Base-by-base conservation (phyloP, 2,329 filamentous ascomycete genomes). In the Teratosphaeria nubilosa region DNA sequence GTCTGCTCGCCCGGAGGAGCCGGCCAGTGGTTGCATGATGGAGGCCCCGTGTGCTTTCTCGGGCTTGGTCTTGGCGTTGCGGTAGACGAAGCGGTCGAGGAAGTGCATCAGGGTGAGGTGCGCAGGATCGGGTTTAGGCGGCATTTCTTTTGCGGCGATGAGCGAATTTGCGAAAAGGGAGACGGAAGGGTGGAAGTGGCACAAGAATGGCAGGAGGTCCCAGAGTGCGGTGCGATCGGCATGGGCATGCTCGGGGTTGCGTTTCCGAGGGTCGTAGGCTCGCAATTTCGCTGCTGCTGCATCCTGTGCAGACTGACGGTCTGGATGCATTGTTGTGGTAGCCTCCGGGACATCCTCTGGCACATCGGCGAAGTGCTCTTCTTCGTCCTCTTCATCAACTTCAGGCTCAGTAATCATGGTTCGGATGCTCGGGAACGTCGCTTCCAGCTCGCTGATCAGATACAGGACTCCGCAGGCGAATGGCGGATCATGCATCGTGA, bases 11-110 rank as follows among this genome's bases (percentile, higher is more conserved):
- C 83, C 82, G 13, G 79, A 80, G 54, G 55, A 56, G 41, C 55
- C 55, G 56, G 82, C 81, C 68, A 96, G 83, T 45, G 95, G 94
- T 74, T 99, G 94, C 94, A 99, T 99, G 73, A 99, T 95, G 27
- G 91, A 96, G 30, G 83, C 81, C 54, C 95, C 95, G 63, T 89
- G 88, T 31, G 78, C 74, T 55, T 83, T 79, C 22, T 74, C 72
- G 5, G 70, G 64, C 63, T 78, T 82, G 3, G 85, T 78, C 78
- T 96, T 96, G 61, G 92, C 86, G 67, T 94, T 96, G 65, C 90
- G 87, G 80, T 97, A 99, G n/a, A 96, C 90, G 73, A 99, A 99
- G 66, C 95, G 91, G 75, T 99, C 94, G 59, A 99, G 80, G 80
- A 99, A 99, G 72, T 95, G 88, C 69, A 94, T 94, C 54, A 99